Evolutionary conservation across 306 rosid species (phyloP), one percentile per base, ranked within the genome.

Genomic region (Aeschynomene evenia): DNA sequence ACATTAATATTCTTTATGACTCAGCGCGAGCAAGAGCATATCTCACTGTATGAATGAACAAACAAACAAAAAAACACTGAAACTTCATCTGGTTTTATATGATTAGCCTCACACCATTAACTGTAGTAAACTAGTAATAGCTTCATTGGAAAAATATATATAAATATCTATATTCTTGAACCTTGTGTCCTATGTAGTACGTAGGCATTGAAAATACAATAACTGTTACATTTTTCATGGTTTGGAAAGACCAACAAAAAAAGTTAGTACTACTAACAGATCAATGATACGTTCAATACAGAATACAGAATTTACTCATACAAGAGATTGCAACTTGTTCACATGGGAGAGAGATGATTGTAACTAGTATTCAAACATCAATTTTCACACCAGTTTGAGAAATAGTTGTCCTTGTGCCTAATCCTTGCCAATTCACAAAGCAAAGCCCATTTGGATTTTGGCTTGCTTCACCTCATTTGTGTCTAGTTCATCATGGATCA

Each of bases 391-490:
- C 50, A 19, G 73, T 37, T 6, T 1, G 19, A 13, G 7, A 36
- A 68, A 79, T 21, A 14, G 50, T 40, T 34, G 20, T 9, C 46
- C 23, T 42, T 19, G 20, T 9, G 58, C 31, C 58, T 34, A 21
- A 62, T 26, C 59, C 36, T 54, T 54, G 59, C 55, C 40, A 72
- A 58, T 45, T 52, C 14, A 26, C 18, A n/a, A 37, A 62, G 65
- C 37, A 9, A 59, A 37, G 9, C 46, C n/a, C n/a, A 31, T 36
- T 29, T 26, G 0, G 9, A 24, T 54, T 36, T 48, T 46, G 31
- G 66, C 55, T 40, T 52, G 70, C 55, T 70, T 78, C 82, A 85
- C 37, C 77, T 76, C 85, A 83, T 78, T 69, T 85, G 83, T 53
- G 77, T 24, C 49, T 51, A 40, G 22, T 22, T 63, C 68, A 40